Base-by-base conservation (phyloP, 305 asterid genomes). In the Lippia alba region DNA sequence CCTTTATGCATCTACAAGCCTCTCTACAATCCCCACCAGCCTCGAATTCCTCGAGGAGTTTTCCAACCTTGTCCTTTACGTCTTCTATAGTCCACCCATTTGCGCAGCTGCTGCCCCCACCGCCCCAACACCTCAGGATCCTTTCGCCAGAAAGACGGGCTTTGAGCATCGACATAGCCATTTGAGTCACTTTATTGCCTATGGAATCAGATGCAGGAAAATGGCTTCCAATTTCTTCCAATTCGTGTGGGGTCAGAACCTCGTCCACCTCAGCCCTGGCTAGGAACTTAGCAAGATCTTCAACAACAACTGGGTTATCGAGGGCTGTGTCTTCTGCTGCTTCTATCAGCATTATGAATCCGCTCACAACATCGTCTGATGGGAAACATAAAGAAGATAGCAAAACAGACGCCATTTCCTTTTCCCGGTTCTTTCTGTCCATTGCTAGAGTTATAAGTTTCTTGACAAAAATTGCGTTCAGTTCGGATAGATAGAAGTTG, bases 101-200 rank as follows among this genome's bases (percentile, higher is more conserved):
- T 0, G 30, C 30, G 30, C 80, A 78, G 50, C 72, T 56, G 74
- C 85, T 85, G 34, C 96, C 97, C 12, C 96, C 96, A 11, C 91
- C 96, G 0, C 99, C 97, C 99, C 99, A 94, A 46, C 99, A 94
- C 78, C 99, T 64, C 59, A 91, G 65, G 12, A 94, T 94, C 3
- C 99, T 82, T 82, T 94, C 99, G 4, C 99, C 96, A 0, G 96
- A 86, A 10, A 94, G 92, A 0, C 94, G 83, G 12, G 96, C 96
- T 74, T 77, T 85, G 12, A 94, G 84, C 78, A 94, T 36, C 0
- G 97, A 89, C 76, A 78, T 88, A 0, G 93, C 85, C 87, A 82
- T 89, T 66, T 76, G 90, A 34, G 89, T 76, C 5, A 89, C 96
- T 73, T 82, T 86, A 67, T 75, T 78, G 9, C 98, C 96, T 34